These are phyloP conservation scores for Gossypium raimondii DNA, from an alignment of 345 rosid species.

Conservation along the genomic window DNA sequence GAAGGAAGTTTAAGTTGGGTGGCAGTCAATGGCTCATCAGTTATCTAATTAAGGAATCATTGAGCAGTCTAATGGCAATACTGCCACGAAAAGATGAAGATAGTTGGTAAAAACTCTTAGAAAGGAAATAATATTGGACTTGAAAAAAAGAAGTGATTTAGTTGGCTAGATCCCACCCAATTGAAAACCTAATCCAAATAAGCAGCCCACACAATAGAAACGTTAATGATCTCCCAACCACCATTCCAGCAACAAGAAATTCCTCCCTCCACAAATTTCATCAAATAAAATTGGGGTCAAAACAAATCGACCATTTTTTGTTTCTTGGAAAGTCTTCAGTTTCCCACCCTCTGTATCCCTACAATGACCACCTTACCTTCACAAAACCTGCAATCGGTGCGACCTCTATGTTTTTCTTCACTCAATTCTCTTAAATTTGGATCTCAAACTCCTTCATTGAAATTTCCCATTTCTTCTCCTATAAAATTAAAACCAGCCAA, in stretches of 20 bases:
- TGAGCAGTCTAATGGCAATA: too few species aligned
- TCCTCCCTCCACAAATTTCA: not conserved
- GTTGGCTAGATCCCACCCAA: not conserved
- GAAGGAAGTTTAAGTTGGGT: too few species aligned
- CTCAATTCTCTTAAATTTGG: conserved; percentile 13
- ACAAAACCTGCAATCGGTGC: conserved; percentile 24
- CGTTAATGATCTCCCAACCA: not conserved
- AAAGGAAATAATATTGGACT: too few species aligned
- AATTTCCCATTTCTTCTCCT: conserved; percentile 12
- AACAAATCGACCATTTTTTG: not conserved
- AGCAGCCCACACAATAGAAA: not conserved
- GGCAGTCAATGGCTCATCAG: too few species aligned
- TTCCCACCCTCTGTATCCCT: not conserved
- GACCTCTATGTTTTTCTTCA: conserved; percentile 15
- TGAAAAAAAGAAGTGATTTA: too few species aligned
- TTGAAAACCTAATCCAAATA: not conserved
- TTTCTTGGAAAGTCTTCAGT: not conserved
- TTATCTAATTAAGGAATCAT: too few species aligned
- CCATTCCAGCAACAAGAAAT: not conserved
- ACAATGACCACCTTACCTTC: conserved; percentile 27
- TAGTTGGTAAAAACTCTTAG: too few species aligned
- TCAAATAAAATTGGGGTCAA: not conserved
- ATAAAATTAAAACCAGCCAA: conserved; percentile 1
- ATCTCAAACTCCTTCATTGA: conserved; percentile 2
- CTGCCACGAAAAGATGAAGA: too few species aligned